Base-by-base conservation (phyloP, 2,329 filamentous ascomycete species). In the Orbilia javanica region DNA sequence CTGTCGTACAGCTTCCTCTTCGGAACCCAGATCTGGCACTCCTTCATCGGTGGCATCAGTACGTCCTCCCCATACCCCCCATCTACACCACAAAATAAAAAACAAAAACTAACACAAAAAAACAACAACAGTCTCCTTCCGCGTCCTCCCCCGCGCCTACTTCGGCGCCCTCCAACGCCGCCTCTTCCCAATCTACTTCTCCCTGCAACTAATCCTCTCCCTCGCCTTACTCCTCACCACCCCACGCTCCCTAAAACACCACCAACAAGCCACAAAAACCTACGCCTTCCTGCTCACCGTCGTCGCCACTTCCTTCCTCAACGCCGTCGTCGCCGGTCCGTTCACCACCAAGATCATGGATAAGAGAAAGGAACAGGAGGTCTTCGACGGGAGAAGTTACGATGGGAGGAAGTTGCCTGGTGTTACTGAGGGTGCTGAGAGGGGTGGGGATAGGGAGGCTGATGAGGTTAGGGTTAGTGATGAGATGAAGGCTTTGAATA, bases 181-280 rank as follows among this genome's bases (percentile, higher is more conserved):
- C 79, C 89, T 94, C 66, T 97, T 97, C 86, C 93, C 93, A 36
- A 88, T 93, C 82, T 99, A 97, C 87, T 98, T 98, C 84, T 87
- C 89, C 53, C 86, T 98, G 72, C 95, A 98, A 85, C 90, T 93
- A 3, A 87, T 88, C 4, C 86, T 95, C 0, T 93, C 96, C 0
- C 84, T 91, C 15, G 82, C 93, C 22, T 86, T 97, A 18, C 91
- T 92, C 20, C 83, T 96, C 69, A 97, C 95, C 3, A 95, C 93
- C 83, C 94, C 94, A 4, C 90, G 89, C n/a, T 87, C 87, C 81
- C 73, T 79, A 4, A 48, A 69, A 25, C 11, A 64, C 20, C 73
- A 55, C 50, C 68, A 44, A 42, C 77, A n/a, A n/a, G n/a, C 67
- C 42, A 44, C 57, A 10, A 39, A 63, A 46, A 72, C 65, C 6